Evolutionary conservation across 257 asterid genomes (phyloP).

Genomic region (Ehretia macrophylla): DNA sequence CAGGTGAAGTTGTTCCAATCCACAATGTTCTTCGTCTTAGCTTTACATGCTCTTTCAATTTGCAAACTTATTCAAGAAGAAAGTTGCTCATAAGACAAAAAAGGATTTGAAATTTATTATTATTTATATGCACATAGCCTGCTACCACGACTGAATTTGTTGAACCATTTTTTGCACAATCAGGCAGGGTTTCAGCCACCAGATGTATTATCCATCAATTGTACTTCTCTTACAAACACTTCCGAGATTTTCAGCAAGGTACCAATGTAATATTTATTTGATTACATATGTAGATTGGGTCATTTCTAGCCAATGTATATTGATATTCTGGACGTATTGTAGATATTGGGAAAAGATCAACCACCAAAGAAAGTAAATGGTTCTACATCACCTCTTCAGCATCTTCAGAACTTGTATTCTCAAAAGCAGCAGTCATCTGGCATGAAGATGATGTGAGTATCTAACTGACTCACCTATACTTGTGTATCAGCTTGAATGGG

Average conservation of each 20-base stretch:
- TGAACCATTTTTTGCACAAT: constrained; percentile 4
- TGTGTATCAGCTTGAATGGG: background rate
- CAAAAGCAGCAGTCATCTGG: constrained; percentile 46
- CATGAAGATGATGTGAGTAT: constrained; percentile 66
- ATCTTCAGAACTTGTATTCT: constrained; percentile 61
- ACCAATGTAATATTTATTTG: background rate
- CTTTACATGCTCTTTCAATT: no score
- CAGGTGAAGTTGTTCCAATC: no score
- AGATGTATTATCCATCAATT: constrained; percentile 63
- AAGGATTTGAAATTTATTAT: no score
- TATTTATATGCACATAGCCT: background rate
- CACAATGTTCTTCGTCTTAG: no score
- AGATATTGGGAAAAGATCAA: constrained; percentile 57
- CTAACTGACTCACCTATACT: constrained; percentile 2
- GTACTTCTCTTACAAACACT: constrained; percentile 73
- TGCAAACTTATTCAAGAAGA: no score
- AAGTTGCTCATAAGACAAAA: no score
- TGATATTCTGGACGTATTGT: constrained; percentile 11
- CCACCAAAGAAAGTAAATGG: constrained; percentile 32
- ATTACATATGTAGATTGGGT: background rate
- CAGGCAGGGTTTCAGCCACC: constrained; percentile 69
- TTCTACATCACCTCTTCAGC: constrained; percentile 45
- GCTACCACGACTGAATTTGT: background rate
- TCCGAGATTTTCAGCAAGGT: constrained; percentile 88
- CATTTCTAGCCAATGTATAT: background rate